phyloP scores from a whole-genome alignment of 2,329 filamentous ascomycete genomes.

The Sporothrix pseudoabietina region DNA sequence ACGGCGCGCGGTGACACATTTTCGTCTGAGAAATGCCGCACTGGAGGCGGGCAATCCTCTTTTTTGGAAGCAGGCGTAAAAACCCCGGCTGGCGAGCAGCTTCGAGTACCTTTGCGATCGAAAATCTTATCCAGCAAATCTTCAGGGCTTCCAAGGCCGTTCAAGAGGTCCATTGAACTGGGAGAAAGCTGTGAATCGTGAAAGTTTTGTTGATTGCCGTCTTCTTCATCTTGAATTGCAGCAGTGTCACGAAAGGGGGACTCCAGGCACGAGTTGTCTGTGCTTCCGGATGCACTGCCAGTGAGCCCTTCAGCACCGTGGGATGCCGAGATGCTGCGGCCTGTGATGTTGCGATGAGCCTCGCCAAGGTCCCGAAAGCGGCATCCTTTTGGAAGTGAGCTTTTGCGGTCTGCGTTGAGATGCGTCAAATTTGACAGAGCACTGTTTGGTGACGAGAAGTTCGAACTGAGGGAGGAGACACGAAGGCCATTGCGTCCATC shows the following conservation, averaged over 20 bases:
- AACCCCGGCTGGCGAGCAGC: neutral
- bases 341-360: conserved; percentile 46
- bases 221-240: neutral
- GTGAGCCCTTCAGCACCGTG: neutral
- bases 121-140: conserved; percentile 27
- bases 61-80: neutral
- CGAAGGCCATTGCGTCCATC: neutral
- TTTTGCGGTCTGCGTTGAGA: conserved; percentile 17
- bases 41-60: neutral
- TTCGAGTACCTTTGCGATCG: conserved; percentile 1
- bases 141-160: neutral
- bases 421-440: conserved; percentile 21
- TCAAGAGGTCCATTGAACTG: neutral
- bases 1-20: neutral
- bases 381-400: conserved; percentile 40
- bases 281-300: neutral
- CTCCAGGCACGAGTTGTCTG: neutral
- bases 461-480: neutral
- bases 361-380: conserved; percentile 45
- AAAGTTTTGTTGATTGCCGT: neutral
- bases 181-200: neutral
- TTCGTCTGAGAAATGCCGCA: neutral
- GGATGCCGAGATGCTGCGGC: conserved; percentile 33
- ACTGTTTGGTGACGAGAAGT: neutral
- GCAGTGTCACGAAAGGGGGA: conserved; percentile 23